Base-by-base conservation (phyloP, 352 stramenopile genomes). In the Vaucheria bursata region DNA sequence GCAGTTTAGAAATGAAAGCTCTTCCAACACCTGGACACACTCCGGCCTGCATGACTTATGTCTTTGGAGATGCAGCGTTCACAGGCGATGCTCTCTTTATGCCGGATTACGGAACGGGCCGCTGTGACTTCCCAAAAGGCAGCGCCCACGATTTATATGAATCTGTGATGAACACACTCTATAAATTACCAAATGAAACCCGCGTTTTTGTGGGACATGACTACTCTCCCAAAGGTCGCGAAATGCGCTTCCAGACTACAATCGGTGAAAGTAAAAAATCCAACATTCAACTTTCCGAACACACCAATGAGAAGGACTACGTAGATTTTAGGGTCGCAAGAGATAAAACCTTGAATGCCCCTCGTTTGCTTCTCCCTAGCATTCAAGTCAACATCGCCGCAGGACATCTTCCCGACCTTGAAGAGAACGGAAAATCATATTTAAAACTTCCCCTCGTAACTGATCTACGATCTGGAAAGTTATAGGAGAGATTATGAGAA, bases 361-460 rank as follows among this genome's bases (percentile, higher is more conserved):
- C 84, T 3, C 84, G 79, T 50, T 45, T 86, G 37, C 79, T 87
- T 52, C 34, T 85, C 32, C 79, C 80, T 33, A 50, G 49, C 39
- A 76, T 87, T 72, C 84, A 86, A 69, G 83, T 86, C 8, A 86
- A 86, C 81, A 82, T 86, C 77, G 78, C 74, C 53, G 78, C 77
- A 68, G 83, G 83, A 25, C 40, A 77, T 29, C 72, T 84, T 38
- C 83, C 83, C 1, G 64, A 67, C 5, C 12, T 64, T 34, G 83
- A 86, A 75, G 70, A 35, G 29, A 86, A 86, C 77, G 83, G 83
- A 1, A 80, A 82, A 7, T 81, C 78, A 34, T 86, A 86, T 74
- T 77, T 86, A 35, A 86, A 86, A 71, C 75, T 86, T 39, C 83
- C 83, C n/a, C n/a, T n/a, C n/a, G n/a, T n/a, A n/a, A n/a, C n/a